Base-by-base conservation (phyloP, 768 basidiomycete genomes). In the Dentipellis fragilis region DNA sequence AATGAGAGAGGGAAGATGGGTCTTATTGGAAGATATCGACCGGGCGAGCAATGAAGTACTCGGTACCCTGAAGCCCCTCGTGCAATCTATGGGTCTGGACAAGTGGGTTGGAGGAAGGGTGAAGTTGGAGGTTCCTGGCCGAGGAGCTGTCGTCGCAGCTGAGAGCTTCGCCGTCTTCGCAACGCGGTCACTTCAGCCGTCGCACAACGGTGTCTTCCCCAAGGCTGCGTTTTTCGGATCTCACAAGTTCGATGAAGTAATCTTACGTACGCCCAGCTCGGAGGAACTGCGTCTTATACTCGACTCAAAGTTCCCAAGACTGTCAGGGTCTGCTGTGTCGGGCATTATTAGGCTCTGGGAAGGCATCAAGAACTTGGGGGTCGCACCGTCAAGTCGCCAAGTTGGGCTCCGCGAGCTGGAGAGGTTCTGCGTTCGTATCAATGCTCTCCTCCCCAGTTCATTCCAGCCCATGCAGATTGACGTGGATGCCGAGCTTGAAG, bases 1-100 rank as follows among this genome's bases (percentile, higher is more conserved):
- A 0, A 85, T 98, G 79, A 78, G 82, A 42, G 85, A 90, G 63
- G 96, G 96, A 2, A 81, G 83, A 65, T 97, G 94, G 94, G 75
- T 98, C 2, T 83, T 98, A 10, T 79, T 99, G 48, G 85, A 96
- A 65, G 92, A 97, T 65, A 81, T 97, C 42, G 96, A 99, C 68
- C 80, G 85, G 49, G 95, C 86, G 16, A 90, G 89, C 59, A 84
- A 75, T 57, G 96, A 99, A 65, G 86, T 98, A 3, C 78, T 98
- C 4, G 90, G 89, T 0, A 79, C 90, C 50, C 75, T 98, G 62
- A 86, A 93, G 52, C 87, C 91, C 2, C 78, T 98, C 10, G 76
- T 87, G 0, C 87, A 96, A 64, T 92, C 83, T 14, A 70, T 86
- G 34, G 72, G 79, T 4, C 66, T 76, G 16, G 81, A 81, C 22